phyloP scores from a whole-genome alignment of 2,329 filamentous ascomycete genomes.

The Nakataea oryzae region DNA sequence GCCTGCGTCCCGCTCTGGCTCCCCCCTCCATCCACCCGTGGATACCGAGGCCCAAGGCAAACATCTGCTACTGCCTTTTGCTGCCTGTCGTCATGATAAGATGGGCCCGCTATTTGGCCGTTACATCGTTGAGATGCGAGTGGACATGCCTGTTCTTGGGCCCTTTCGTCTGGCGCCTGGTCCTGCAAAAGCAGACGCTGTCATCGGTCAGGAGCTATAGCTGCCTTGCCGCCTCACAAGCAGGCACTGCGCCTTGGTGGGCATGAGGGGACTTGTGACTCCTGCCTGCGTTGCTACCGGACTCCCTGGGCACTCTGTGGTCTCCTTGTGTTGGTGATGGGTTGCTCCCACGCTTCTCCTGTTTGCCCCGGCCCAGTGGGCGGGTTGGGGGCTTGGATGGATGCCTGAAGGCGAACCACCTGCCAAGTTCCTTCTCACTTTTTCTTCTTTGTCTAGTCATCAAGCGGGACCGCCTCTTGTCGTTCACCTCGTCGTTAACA shows the following conservation, averaged over 20 bases:
- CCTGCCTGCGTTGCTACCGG: not conserved
- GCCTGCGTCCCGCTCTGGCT: not conserved
- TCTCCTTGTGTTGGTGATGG: not conserved
- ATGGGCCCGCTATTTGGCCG: not conserved
- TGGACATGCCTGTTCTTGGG: not conserved
- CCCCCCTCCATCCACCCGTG: not conserved
- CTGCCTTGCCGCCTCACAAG: not conserved
- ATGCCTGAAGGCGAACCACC: not conserved
- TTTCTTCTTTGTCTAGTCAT: not conserved
- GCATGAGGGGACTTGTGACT: not conserved
- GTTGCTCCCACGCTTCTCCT: not conserved
- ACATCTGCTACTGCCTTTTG: not conserved
- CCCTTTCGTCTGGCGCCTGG: not conserved
- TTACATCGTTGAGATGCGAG: not conserved
- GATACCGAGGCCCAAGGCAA: not conserved
- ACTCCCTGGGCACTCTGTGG: not conserved
- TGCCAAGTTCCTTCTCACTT: not conserved
- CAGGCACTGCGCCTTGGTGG: not conserved
- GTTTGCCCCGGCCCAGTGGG: not conserved
- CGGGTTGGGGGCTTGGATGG: not conserved
- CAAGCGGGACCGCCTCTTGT: too few species aligned
- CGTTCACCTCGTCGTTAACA: not conserved
- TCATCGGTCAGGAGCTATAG: not conserved
- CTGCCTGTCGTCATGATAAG: not conserved
- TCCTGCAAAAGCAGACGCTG: not conserved